Percentiles rank a stretch among this genome's conserved stretches.
phyloP scores from a whole-genome alignment of 495 filamentous ascomycete genomes.

The Symbiotaphrina buchneri region DNA sequence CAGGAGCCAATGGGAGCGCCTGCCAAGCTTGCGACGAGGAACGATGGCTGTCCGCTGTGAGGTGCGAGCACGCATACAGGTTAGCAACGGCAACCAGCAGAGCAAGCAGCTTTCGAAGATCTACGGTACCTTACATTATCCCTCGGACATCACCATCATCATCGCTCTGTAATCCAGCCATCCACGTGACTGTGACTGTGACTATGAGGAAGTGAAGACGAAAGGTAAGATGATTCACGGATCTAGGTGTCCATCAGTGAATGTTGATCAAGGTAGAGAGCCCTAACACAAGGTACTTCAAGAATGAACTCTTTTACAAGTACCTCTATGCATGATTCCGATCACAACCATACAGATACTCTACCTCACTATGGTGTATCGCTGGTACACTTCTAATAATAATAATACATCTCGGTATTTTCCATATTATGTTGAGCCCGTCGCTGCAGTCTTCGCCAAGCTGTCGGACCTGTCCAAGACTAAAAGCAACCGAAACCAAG shows the following conservation, averaged over 20 bases:
- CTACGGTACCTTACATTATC: background rate
- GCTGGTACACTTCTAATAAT: too few relatives aligned
- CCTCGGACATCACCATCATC: background rate
- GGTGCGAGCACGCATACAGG: background rate
- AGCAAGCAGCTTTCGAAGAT: background rate
- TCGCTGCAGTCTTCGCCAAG: too few relatives aligned
- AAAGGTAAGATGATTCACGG: too few relatives aligned
- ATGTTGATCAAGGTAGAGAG: too few relatives aligned
- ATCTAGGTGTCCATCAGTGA: too few relatives aligned
- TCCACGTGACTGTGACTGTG: too few relatives aligned
- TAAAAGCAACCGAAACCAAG: too few relatives aligned
- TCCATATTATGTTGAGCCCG: background rate
- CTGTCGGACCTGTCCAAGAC: too few relatives aligned
- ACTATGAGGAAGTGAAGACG: too few relatives aligned
- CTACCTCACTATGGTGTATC: too few relatives aligned
- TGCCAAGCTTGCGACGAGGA: background rate
- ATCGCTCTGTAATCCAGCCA: too few relatives aligned
- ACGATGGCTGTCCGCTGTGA: background rate
- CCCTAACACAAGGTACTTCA: too few relatives aligned
- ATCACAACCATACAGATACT: background rate
- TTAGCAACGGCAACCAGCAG: background rate
- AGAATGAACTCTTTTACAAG: background rate
- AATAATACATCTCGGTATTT: background rate
- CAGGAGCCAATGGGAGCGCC: background rate
- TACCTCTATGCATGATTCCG: background rate